Base-by-base conservation (phyloP, 306 rosid genomes). In the Quercus gilva region DNA sequence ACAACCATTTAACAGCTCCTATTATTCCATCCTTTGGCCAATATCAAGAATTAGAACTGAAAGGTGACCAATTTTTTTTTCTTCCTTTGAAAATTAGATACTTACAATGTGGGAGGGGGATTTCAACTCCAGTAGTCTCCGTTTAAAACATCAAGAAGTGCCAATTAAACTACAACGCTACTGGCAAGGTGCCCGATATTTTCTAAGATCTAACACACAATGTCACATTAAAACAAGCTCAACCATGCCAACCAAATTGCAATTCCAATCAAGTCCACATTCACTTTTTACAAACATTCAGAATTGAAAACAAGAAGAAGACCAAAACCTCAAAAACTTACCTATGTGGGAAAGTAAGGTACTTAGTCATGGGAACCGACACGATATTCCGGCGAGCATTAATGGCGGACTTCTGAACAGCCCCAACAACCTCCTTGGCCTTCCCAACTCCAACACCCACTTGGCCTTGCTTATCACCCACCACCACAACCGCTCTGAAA, bases 361-460 rank as follows among this genome's bases (percentile, higher is more conserved):
- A 91, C 83, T 91, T 91, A 20, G 94, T 91, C 94, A 90, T 77
- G 57, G 97, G 97, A 21, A 91, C 94, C 0, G 88, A 81, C 76
- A 89, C 82, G 57, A 91, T 88, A 55, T 91, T 91, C 84, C 97
- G 71, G 72, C 97, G 75, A 14, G 97, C 97, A 84, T 91, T 87
- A 1, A 88, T 87, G 12, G 97, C 97, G 5, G 97, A 90, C 75
- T 91, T 91, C 87, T 88, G 94, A 26, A 91, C 94, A 2, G 97
- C 97, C 3, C 79, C 78, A 3, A 90, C 71, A 35, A 91, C 97
- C 78, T 91, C 97, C 80, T 89, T 89, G 61, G 97, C 97, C 68
- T 91, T 91, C 1, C 97, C 97, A 26, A 91, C 97, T 3, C 97
- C 97, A 2, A 91, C 91, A 33, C 99, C 99, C 15, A 95, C 99